Evolutionary conservation across 768 basidiomycete genomes (phyloP), one percentile per base, ranked within the genome.

Genomic region (Tylopilus subfusipes): DNA sequence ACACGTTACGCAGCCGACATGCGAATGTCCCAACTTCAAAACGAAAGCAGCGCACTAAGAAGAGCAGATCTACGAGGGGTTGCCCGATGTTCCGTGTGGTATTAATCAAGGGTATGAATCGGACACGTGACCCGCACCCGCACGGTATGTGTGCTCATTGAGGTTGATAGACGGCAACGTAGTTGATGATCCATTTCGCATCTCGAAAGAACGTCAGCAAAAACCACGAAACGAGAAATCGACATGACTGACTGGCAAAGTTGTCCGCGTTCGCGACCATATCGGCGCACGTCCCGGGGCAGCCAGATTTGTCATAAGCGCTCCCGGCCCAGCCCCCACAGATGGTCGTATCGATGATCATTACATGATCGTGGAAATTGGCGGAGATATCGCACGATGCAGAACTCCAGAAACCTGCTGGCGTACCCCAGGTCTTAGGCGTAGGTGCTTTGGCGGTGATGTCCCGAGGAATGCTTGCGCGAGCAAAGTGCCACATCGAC

Each of bases 121-220:
- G 22, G 6, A 38, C 8, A 19, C 30, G 18, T n/a, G 42, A n/a
- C 42, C 31, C n/a, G 31, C 38, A 25, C n/a, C 18, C n/a, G 36
- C n/a, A 38, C n/a, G 36, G n/a, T 19, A 38, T 11, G 36, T n/a
- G 4, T 38, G 36, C 36, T 38, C 18, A 18, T n/a, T 14, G 7
- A 36, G 34, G 34, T 36, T 79, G 72, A 68, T 80, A 84, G 42
- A 82, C 76, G 38, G 77, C 76, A 48, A 84, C 71, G 57, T 77
- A 81, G 56, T 80, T 80, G 65, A 85, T 73, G 58, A 72, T 67
- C 82, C 82, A 84, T 65, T 78, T 70, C 12, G 82, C 81, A 61
- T 68, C 82, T 84, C 27, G 5, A 22, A 36, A 2, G 14, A n/a
- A 57, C 56, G 31, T 65, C 27, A 59, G 43, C 40, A 21, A 40